A percentile compares a stretch with the other conserved stretches of the same genome.
These are phyloP conservation scores for Aspergillus sergii DNA, from an alignment of 2,329 filamentous ascomycete genomes.

Conservation along the genomic window DNA sequence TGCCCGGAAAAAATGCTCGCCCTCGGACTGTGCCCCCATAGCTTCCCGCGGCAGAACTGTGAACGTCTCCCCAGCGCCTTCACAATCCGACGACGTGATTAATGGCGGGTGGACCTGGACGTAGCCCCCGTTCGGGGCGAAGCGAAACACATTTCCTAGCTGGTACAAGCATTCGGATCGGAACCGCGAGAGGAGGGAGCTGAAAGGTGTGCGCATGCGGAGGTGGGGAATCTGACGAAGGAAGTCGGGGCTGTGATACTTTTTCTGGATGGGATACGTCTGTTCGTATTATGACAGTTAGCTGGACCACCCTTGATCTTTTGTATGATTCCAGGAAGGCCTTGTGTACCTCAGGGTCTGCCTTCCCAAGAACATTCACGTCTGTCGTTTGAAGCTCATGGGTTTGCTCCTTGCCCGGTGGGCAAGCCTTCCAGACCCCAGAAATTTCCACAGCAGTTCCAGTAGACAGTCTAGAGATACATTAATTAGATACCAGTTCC, in stretches of 20 bases:
- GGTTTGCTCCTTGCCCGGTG: constrained; percentile 66
- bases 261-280: constrained; percentile 94
- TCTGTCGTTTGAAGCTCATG: constrained; percentile 78
- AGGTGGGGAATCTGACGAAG: constrained; percentile 87
- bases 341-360: constrained; percentile 72
- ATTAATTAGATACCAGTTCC: constrained; percentile 16
- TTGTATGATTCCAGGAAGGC: background rate
- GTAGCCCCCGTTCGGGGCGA: constrained; percentile 60
- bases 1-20: constrained; percentile 72
- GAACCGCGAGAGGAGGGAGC: constrained; percentile 77
- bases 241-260: constrained; percentile 88
- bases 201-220: constrained; percentile 76
- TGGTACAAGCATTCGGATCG: constrained; percentile 77
- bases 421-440: constrained; percentile 75
- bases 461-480: constrained; percentile 67
- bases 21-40: constrained; percentile 31
- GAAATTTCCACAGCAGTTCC: constrained; percentile 77
- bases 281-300: constrained; percentile 41
- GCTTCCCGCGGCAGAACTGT: constrained; percentile 58
- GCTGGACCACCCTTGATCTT: background rate
- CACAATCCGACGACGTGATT: constrained; percentile 95
- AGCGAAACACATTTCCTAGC: constrained; percentile 73
- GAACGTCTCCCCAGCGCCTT: constrained; percentile 95
- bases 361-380: constrained; percentile 72
- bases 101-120: constrained; percentile 83